Evolutionary conservation across 2,329 filamentous ascomycete species (phyloP).

Genomic region (Penicillium sumatraense): DNA sequence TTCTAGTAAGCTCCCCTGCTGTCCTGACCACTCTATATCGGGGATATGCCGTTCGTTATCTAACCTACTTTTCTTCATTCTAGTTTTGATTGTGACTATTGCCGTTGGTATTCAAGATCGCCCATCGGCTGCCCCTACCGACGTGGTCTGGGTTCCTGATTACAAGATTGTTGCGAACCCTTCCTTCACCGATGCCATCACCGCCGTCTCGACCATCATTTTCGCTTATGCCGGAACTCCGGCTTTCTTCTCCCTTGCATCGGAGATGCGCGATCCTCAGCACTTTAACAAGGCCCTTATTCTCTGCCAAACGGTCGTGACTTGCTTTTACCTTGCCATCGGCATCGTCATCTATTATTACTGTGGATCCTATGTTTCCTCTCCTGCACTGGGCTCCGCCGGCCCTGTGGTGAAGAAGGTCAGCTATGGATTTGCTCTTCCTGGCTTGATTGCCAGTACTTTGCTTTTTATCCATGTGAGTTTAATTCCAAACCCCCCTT

Average conservation of each 20-base stretch:
- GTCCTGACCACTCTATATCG: neutral
- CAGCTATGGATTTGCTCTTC: constrained; percentile 48
- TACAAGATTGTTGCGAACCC: constrained; percentile 27
- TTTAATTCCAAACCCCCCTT: neutral
- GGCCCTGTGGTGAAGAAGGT: constrained; percentile 48
- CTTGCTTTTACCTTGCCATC: constrained; percentile 41
- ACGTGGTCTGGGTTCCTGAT: constrained; percentile 20
- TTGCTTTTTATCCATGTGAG: constrained; percentile 31
- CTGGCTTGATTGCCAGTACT: constrained; percentile 36
- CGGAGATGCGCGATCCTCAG: constrained; percentile 44
- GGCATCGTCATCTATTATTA: constrained; percentile 52
- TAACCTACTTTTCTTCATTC: neutral
- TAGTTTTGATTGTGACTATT: constrained; percentile 24
- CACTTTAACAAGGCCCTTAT: constrained; percentile 39
- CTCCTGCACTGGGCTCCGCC: constrained; percentile 54
- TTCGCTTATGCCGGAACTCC: constrained; percentile 36
- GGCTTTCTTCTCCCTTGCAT: constrained; percentile 42
- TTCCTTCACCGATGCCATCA: constrained; percentile 33
- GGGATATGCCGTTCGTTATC: neutral
- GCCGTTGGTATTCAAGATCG: constrained; percentile 23
- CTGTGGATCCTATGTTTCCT: constrained; percentile 53
- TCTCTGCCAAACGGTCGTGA: constrained; percentile 40
- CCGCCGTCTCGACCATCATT: constrained; percentile 34
- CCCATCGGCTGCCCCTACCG: constrained; percentile 16
- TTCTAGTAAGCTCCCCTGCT: constrained; percentile 9